phyloP scores from a whole-genome alignment of 2,329 filamentous ascomycete genomes.

The Arthrobotrys entomopaga region DNA sequence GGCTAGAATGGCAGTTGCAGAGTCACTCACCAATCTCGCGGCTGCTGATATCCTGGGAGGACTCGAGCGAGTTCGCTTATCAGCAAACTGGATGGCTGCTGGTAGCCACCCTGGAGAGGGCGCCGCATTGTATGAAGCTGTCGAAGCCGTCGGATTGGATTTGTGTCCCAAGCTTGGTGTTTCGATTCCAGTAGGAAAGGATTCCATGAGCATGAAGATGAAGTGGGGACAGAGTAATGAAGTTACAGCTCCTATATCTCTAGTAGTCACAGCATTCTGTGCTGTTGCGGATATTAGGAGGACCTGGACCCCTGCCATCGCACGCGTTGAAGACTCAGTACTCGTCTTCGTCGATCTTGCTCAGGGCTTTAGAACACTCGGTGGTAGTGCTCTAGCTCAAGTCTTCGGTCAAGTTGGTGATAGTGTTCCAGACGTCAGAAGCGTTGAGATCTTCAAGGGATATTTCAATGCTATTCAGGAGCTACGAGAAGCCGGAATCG shows the following conservation, averaged over 20 bases:
- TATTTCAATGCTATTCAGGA: constrained; percentile 87
- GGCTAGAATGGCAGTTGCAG: constrained; percentile 93
- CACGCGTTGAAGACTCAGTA: constrained; percentile 84
- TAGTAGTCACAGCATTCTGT: constrained; percentile 90
- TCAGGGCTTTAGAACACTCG: constrained; percentile 80
- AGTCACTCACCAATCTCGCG: constrained; percentile 91
- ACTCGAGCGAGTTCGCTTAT: constrained; percentile 82
- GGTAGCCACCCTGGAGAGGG: constrained; percentile 91
- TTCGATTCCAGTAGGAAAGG: constrained; percentile 95
- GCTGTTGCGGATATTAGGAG: constrained; percentile 82
- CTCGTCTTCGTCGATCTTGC: constrained; percentile 93
- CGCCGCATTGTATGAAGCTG: constrained; percentile 90
- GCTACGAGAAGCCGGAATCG: constrained; percentile 74
- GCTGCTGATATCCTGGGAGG: constrained; percentile 79
- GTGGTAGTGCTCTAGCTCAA: constrained; percentile 90
- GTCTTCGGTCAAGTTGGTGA: constrained; percentile 86
- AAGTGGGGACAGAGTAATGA: constrained; percentile 85
- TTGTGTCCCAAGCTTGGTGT: constrained; percentile 90
- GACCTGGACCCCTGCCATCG: constrained; percentile 93
- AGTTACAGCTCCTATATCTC: constrained; percentile 89
- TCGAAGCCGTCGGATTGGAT: constrained; percentile 90
- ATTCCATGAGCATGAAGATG: constrained; percentile 99
- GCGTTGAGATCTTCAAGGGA: constrained; percentile 82
- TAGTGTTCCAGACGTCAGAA: constrained; percentile 84
- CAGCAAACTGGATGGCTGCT: constrained; percentile 99